Percentiles rank a stretch among this genome's conserved stretches.
phyloP scores from a whole-genome alignment of 2,329 filamentous ascomycete genomes.

The Periglandula ipomoeae region DNA sequence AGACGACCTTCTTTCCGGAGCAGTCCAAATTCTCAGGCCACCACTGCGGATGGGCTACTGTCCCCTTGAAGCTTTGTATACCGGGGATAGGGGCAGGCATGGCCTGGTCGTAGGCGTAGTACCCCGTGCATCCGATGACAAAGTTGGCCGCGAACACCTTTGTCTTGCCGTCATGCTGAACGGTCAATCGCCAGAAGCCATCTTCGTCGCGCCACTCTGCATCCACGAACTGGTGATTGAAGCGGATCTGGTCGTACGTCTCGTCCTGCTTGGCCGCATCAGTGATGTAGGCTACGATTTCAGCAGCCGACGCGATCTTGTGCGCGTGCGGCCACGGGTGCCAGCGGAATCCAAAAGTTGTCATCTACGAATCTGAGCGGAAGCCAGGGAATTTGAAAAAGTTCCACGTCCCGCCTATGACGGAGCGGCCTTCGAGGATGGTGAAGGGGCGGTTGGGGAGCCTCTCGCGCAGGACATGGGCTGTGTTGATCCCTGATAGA shows the following conservation, averaged over 20 bases:
- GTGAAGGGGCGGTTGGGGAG: constrained; percentile 49
- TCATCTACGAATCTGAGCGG: constrained; percentile 55
- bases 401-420: constrained; percentile 69
- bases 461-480: constrained; percentile 52
- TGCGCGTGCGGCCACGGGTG: constrained; percentile 53
- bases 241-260: constrained; percentile 45
- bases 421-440: constrained; percentile 57
- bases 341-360: constrained; percentile 59
- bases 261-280: constrained; percentile 40
- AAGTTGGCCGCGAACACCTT: constrained; percentile 36
- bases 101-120: constrained; percentile 63
- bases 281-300: constrained; percentile 46
- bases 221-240: constrained; percentile 36
- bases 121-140: constrained; percentile 53
- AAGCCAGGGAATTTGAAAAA: constrained; percentile 71
- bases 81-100: constrained; percentile 55
- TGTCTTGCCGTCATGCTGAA: constrained; percentile 22
- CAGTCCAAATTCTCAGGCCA: constrained; percentile 65
- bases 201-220: constrained; percentile 46
- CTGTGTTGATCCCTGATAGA: constrained; percentile 66
- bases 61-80: constrained; percentile 55
- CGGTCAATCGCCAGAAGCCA: constrained; percentile 45
- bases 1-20: constrained; percentile 55
- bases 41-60: constrained; percentile 62
- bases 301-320: constrained; percentile 41